Base-by-base conservation (phyloP, 768 basidiomycete species). In the Chalciporus chontae region DNA sequence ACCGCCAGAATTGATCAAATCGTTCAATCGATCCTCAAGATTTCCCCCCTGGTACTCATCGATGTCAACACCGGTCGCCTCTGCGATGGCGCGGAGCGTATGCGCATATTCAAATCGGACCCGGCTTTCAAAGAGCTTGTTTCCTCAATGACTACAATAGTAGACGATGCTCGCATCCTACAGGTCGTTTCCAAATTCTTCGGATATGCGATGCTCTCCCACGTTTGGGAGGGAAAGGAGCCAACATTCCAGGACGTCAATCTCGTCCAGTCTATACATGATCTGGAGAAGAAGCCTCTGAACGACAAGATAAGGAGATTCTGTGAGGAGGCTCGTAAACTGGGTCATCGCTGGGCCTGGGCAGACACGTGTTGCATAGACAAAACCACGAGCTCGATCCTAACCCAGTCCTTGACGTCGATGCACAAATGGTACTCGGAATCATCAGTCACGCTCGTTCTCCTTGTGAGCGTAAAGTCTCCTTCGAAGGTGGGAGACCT, bases 11-110 rank as follows among this genome's bases (percentile, higher is more conserved):
- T 52, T 14, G 27, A 38, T 1, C 14, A 1, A 5, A 8, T n/a
- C 10, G 23, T 32, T 13, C 40, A n/a, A 2, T 10, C 10, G 8
- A 29, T 29, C 2, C 2, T 40, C 18, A 48, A 34, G 41, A 36
- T 29, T n/a, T 34, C 31, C n/a, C 56, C 40, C 19, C 41, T 44
- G 38, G 52, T 27, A 45, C 52, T 45, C 38, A 49, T 52, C 3
- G 41, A 41, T 32, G 55, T 43, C 40, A 38, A 34, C 39, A 48
- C 32, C 19, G 42, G 47, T 21, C 4, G 15, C 17, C 46, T 52
- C 36, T 45, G 43, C 3, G 18, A 34, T n/a, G n/a, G 8, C 11
- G 36, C 19, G 17, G 38, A 47, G 26, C 45, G 45, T 26, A 9
- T 9, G 18, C n/a, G 15, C 11, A 17, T 29, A 2, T 47, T 47